A percentile compares a stretch with the other conserved stretches of the same genome.
Conservation (phyloP, 306 rosid species). For the Styphnolobium japonicum region DNA sequence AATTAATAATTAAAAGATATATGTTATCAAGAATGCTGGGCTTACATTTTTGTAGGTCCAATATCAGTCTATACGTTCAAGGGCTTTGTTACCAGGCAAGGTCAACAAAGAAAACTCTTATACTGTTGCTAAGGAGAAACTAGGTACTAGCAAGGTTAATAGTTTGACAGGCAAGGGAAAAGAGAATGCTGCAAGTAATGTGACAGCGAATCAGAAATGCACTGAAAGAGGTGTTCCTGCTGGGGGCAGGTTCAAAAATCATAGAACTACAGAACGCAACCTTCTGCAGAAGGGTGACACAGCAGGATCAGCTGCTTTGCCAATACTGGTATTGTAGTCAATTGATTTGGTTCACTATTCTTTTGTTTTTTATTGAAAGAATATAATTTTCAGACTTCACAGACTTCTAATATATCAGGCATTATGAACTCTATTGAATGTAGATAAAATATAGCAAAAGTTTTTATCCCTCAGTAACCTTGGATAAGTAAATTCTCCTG, state of each 20-base stretch:
- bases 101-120: constrained; percentile 26
- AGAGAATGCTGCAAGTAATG: constrained; percentile 47
- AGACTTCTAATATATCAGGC: neutral
- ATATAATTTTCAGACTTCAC: neutral
- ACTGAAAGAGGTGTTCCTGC: constrained; percentile 36
- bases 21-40: constrained; percentile 15
- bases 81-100: constrained; percentile 35
- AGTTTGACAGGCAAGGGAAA: constrained; percentile 38
- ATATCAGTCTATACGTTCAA: constrained; percentile 31
- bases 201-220: constrained; percentile 37
- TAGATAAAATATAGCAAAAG: neutral
- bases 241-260: constrained; percentile 24
- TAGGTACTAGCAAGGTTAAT: constrained; percentile 17
- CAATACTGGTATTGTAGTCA: constrained; percentile 29
- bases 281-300: constrained; percentile 22
- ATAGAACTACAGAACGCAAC: constrained; percentile 23
- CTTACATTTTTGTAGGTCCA: constrained; percentile 36
- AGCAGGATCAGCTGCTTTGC: constrained; percentile 26
- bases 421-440: neutral
- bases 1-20: neutral
- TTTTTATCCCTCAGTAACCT: neutral
- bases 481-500: neutral
- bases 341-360: neutral
- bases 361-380: neutral
- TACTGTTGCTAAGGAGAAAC: constrained; percentile 39